Percentiles rank a stretch among this genome's conserved stretches.
Conservation (phyloP, 257 asterid genomes). For the Lycium barbarum region DNA sequence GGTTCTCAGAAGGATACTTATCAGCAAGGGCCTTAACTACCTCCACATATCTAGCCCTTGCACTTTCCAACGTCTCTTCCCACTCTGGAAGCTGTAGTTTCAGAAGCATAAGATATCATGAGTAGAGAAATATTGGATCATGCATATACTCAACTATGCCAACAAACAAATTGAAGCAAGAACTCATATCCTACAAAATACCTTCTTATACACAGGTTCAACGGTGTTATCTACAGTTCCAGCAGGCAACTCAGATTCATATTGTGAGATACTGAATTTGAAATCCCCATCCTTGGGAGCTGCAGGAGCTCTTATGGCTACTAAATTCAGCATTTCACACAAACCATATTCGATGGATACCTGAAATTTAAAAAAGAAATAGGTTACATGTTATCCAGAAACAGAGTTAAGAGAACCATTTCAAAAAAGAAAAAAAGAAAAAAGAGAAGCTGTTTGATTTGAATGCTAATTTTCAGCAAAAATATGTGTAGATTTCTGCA, state of each 20-base stretch:
- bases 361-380: conserved; percentile 38
- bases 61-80: conserved; percentile 65
- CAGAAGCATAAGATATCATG: conserved; percentile 26
- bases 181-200: conserved; percentile 31
- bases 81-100: conserved; percentile 70
- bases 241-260: conserved; percentile 72
- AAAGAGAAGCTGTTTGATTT: background rate
- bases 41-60: conserved; percentile 62
- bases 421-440: background rate
- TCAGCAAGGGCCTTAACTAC: conserved; percentile 77
- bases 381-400: background rate
- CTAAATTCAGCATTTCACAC: conserved; percentile 78
- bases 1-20: conserved; percentile 81
- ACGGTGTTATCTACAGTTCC: conserved; percentile 64
- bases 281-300: conserved; percentile 83
- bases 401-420: background rate
- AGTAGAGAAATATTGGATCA: conserved; percentile 14
- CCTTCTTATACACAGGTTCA: conserved; percentile 68
- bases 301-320: conserved; percentile 64
- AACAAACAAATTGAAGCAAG: background rate
- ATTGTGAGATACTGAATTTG: conserved; percentile 60
- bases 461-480: background rate
- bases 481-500: background rate
- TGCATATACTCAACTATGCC: conserved; percentile 2
- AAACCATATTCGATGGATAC: conserved; percentile 84